These are phyloP conservation scores for Chrysophaeum taylorii DNA, from an alignment of 352 stramenopile species.

Conservation along the genomic window DNA sequence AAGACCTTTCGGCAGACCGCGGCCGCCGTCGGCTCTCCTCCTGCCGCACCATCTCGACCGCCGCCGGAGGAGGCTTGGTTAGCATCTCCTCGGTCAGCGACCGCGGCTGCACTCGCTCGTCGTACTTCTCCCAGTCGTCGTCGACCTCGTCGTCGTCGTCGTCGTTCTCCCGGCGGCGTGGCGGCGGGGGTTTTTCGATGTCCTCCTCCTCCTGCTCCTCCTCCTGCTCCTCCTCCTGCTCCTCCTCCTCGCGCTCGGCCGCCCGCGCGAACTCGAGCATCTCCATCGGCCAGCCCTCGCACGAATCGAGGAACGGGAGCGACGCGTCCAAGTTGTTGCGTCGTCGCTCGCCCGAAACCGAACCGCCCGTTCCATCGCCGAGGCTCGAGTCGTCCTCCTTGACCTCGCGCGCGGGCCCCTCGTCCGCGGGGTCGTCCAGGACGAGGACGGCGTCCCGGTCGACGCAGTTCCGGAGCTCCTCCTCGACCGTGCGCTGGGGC, in stretches of 20 bases:
- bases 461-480: neutral
- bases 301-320: neutral
- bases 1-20: too few relatives aligned
- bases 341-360: too few relatives aligned
- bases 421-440: neutral
- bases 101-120: neutral
- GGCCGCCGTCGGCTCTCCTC: too few relatives aligned
- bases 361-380: too few relatives aligned
- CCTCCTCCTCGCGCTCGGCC: neutral
- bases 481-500: neutral
- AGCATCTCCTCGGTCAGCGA: too few relatives aligned
- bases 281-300: neutral
- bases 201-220: neutral
- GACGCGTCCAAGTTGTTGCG: too few relatives aligned
- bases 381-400: too few relatives aligned
- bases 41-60: too few relatives aligned
- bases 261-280: constrained; percentile 3
- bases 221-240: neutral
- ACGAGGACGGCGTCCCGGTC: neutral
- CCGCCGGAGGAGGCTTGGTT: too few relatives aligned
- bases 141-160: neutral
- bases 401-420: neutral
- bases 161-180: too few relatives aligned
- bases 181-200: too few relatives aligned
- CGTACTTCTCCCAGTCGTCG: constrained; percentile 7